Evolutionary conservation across 2,329 filamentous ascomycete species (phyloP).

Genomic region (Trichoderma atrobrunneum): DNA sequence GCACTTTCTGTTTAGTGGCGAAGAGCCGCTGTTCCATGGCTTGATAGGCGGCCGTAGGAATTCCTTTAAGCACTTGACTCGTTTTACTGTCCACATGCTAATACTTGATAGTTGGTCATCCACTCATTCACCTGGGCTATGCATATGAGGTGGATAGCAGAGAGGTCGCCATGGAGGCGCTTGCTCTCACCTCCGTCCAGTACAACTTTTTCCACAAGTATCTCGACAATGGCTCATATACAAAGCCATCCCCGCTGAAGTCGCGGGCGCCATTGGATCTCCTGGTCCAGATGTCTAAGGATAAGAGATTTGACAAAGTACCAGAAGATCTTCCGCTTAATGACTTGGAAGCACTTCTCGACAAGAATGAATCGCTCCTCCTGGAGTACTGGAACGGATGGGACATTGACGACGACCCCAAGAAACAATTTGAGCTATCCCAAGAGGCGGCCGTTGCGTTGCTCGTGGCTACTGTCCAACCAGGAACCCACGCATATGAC

Average conservation of each 20-base stretch:
- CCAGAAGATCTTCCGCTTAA: slow-evolving; percentile 56
- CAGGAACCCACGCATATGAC: slow-evolving; percentile 66
- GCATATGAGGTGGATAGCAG: slow-evolving; percentile 84
- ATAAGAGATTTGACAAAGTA: slow-evolving; percentile 67
- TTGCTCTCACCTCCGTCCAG: slow-evolving; percentile 62
- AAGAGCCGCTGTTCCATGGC: slow-evolving; percentile 76
- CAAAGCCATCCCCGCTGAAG: slow-evolving; percentile 57
- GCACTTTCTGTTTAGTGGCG: slow-evolving; percentile 71
- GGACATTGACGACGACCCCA: slow-evolving; percentile 64
- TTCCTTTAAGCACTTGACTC: not conserved
- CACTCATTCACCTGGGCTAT: slow-evolving; percentile 93
- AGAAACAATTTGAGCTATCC: slow-evolving; percentile 71
- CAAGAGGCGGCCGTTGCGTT: slow-evolving; percentile 61
- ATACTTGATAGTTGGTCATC: slow-evolving; percentile 67
- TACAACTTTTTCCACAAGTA: slow-evolving; percentile 63
- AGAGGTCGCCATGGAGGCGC: slow-evolving; percentile 84
- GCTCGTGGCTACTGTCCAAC: slow-evolving; percentile 58
- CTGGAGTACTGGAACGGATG: slow-evolving; percentile 92
- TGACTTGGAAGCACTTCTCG: slow-evolving; percentile 67
- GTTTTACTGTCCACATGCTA: slow-evolving; percentile 20
- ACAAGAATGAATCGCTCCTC: slow-evolving; percentile 65
- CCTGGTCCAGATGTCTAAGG: slow-evolving; percentile 64
- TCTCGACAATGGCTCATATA: slow-evolving; percentile 70
- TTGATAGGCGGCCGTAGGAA: slow-evolving; percentile 72
- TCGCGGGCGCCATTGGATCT: slow-evolving; percentile 67